Evolutionary conservation across 257 asterid species (phyloP).

Genomic region (Scutellaria baicalensis): DNA sequence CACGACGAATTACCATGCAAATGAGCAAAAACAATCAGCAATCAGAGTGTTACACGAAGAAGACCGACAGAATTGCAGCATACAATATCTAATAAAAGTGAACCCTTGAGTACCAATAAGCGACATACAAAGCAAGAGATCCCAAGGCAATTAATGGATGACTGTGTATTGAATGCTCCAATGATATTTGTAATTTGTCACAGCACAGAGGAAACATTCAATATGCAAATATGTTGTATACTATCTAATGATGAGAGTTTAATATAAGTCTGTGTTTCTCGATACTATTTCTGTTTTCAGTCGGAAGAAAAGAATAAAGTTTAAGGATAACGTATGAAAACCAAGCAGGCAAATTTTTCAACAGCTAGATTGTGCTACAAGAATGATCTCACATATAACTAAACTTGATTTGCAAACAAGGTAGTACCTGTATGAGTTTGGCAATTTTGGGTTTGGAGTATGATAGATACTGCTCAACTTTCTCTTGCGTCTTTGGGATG

Average conservation of each 20-base stretch:
- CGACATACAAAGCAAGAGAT: background rate
- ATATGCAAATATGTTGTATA: background rate
- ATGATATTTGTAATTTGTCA: too few relatives aligned
- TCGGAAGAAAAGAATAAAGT: background rate
- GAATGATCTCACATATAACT: background rate
- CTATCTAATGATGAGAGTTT: background rate
- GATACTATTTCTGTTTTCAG: background rate
- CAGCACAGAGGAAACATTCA: background rate
- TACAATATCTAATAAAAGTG: background rate
- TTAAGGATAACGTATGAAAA: background rate
- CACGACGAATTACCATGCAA: background rate
- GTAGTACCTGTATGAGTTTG: constrained; percentile 83
- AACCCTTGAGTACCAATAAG: background rate
- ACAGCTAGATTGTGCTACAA: background rate
- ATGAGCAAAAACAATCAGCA: background rate
- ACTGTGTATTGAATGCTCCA: too few relatives aligned
- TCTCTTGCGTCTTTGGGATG: constrained; percentile 76
- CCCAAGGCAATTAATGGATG: background rate
- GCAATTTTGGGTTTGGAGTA: constrained; percentile 66
- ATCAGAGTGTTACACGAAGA: background rate
- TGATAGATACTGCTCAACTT: constrained; percentile 66
- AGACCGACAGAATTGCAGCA: background rate
- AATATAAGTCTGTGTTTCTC: background rate
- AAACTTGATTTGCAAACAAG: background rate
- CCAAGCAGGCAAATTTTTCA: background rate